Evolutionary conservation across 169 alveolate genomes (phyloP).

Genomic region (Blepharisma undulans): DNA sequence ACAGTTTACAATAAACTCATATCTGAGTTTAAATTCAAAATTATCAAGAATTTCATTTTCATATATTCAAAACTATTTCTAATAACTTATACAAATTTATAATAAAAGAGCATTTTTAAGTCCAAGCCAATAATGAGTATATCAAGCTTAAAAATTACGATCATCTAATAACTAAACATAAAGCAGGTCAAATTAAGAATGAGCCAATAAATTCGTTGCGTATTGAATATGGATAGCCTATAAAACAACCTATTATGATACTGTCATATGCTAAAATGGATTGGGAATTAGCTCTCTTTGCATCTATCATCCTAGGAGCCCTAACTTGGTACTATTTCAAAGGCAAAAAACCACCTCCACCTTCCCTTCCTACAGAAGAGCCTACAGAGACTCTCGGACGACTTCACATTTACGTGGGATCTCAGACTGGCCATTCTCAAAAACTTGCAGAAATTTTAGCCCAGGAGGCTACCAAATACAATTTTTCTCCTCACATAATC

Average conservation of each 20-base stretch:
- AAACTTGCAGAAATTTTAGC: slow-evolving; percentile 25
- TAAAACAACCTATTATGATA: neutral
- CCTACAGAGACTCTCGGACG: neutral
- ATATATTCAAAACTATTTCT: too few relatives aligned
- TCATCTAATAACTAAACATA: neutral
- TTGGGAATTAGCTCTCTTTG: slow-evolving; percentile 4
- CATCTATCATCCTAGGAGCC: slow-evolving; percentile 3
- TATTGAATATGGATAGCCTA: neutral
- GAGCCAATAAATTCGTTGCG: neutral
- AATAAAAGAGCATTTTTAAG: neutral
- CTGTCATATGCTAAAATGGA: slow-evolving; percentile 1
- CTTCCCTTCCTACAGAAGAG: neutral
- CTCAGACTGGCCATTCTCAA: slow-evolving; percentile 24
- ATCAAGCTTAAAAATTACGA: neutral
- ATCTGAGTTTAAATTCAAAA: too few relatives aligned
- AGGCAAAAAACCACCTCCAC: neutral
- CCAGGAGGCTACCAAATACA: neutral
- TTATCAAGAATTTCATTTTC: too few relatives aligned
- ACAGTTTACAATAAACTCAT: too few relatives aligned
- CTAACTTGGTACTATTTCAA: slow-evolving; percentile 7
- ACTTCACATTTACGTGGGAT: slow-evolving; percentile 21
- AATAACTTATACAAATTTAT: too few relatives aligned
- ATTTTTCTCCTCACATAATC: slow-evolving; percentile 13
- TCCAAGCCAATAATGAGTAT: neutral
- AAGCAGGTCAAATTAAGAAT: neutral